Base-by-base conservation (phyloP, 2,329 filamentous ascomycete species). In the Sphaerulina musiva region DNA sequence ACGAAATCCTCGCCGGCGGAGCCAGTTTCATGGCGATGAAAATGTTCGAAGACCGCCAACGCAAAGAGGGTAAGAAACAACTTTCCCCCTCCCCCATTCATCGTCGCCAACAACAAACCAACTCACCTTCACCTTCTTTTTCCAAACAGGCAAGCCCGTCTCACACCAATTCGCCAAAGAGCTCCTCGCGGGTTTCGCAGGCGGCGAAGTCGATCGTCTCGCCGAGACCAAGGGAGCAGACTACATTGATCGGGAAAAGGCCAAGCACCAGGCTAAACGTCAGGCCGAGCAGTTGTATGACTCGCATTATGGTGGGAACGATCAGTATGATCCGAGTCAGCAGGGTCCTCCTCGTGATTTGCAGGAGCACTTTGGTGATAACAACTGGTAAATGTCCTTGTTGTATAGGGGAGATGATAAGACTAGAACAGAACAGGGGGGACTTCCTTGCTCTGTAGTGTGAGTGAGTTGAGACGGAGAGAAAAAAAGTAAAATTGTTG, bases 1-100 rank as follows among this genome's bases (percentile, higher is more conserved):
- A 92, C 73, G 87, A 93, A 75, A 68, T 88, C 46, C 69, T 91
- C 53, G 87, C 84, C 60, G 86, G 86, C 59, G 88, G 83, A 54
- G 87, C 87, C 54, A 82, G 85, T 58, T 92, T 92, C 68, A 84
- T 82, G 60, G 88, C 83, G 64, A 86, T 92, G 80, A 89, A 89
- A 78, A 76, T 84, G 20, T 91, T 84, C 65, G 87, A 91, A 73
- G 84, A 90, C 70, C 77, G 80, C 64, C 85, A 90, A 75, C 84
- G 85, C 66, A 76, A 73, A 53, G 77, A 87, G 69, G 87, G 64
- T 66, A 51, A 49, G 20, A 20, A 17, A 59, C 47, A 23, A 11
- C 23, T 46, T 26, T 73, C 43, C 9, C 14, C 31, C n/a, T 29
- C 20, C 5, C 9, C 3, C 20, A 6, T n/a, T 36, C 32, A 38